Evolutionary conservation across 2,329 filamentous ascomycete species (phyloP).

Genomic region (Dothideomycetes sp.): DNA sequence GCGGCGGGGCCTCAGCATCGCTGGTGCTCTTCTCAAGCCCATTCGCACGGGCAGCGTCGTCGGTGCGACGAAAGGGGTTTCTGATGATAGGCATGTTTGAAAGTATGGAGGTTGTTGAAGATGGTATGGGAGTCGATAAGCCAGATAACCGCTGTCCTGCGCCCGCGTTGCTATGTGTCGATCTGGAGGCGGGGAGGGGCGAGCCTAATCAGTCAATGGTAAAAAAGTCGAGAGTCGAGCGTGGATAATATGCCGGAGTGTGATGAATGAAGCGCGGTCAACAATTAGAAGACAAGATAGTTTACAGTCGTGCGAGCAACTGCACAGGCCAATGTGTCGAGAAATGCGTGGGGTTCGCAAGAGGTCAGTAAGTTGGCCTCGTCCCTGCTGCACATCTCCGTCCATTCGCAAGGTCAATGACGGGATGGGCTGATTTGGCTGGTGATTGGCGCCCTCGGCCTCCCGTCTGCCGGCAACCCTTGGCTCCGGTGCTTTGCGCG

Average conservation of each 20-base stretch:
- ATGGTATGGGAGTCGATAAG: neutral
- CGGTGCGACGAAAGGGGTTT: conserved; percentile 27
- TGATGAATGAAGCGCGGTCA: no score
- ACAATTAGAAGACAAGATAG: no score
- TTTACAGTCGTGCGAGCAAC: no score
- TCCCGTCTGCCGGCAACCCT: no score
- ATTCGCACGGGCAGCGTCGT: conserved; percentile 22
- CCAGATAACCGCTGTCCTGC: neutral
- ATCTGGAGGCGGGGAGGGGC: no score
- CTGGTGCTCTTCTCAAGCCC: conserved; percentile 10
- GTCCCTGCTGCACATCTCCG: no score
- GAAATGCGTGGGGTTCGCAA: neutral
- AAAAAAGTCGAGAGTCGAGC: no score
- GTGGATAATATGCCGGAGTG: no score
- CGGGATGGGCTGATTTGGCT: neutral
- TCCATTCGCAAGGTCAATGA: neutral
- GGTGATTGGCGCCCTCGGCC: neutral
- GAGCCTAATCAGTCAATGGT: no score
- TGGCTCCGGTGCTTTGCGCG: no score
- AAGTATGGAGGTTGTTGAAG: neutral
- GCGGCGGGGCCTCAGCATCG: conserved; percentile 21
- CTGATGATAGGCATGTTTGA: conserved; percentile 26
- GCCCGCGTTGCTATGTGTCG: neutral
- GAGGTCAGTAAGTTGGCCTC: no score
- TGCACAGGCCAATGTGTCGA: no score